phyloP scores from a whole-genome alignment of 805 yeast genomes.

The Starmerella sirachaensis region DNA sequence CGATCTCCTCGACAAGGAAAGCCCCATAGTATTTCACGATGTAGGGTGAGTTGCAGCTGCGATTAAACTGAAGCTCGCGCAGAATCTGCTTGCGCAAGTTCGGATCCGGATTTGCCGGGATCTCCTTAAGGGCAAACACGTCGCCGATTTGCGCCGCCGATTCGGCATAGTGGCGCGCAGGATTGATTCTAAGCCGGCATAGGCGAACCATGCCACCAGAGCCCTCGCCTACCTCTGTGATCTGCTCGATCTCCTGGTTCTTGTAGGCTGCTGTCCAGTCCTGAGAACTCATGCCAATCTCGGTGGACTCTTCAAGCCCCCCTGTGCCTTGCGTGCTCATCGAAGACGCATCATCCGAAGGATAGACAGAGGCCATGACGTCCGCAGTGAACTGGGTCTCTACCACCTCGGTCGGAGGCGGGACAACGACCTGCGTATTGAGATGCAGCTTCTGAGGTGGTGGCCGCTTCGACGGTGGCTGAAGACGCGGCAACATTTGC shows the following conservation, averaged over 20 bases:
- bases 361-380: slow-evolving; percentile 16
- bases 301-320: background rate
- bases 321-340: background rate
- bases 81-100: slow-evolving; percentile 81
- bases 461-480: slow-evolving; percentile 19
- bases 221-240: slow-evolving; percentile 81
- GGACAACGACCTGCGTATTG: slow-evolving; percentile 9
- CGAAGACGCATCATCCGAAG: slow-evolving; percentile 1
- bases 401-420: slow-evolving; percentile 2
- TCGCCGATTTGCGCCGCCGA: slow-evolving; percentile 31
- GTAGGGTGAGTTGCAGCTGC: slow-evolving; percentile 66
- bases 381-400: slow-evolving; percentile 18
- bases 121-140: slow-evolving; percentile 71
- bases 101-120: slow-evolving; percentile 66
- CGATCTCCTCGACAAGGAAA: slow-evolving; percentile 60
- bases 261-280: slow-evolving; percentile 17
- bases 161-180: slow-evolving; percentile 19
- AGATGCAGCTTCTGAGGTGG: slow-evolving; percentile 18
- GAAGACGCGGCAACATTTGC: slow-evolving; percentile 19
- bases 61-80: slow-evolving; percentile 80
- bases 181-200: slow-evolving; percentile 39
- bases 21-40: slow-evolving; percentile 92
- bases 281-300: slow-evolving; percentile 15
- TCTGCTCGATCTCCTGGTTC: slow-evolving; percentile 41
- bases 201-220: slow-evolving; percentile 83